These are phyloP conservation scores for Pleurotus sapidus DNA, from an alignment of 768 basidiomycete genomes.

Conservation along the genomic window DNA sequence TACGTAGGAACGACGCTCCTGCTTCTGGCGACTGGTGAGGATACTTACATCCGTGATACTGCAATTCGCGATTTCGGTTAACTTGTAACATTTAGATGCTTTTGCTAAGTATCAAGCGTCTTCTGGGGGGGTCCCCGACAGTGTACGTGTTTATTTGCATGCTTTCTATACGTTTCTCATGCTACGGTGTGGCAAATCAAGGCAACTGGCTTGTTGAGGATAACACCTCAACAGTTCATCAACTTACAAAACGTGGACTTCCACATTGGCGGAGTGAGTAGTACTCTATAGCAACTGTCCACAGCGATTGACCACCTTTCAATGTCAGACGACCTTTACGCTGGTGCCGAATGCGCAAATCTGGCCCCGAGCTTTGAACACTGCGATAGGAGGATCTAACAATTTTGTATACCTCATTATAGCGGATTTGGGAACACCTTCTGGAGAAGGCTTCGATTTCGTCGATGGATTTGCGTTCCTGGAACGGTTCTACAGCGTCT, in stretches of 20 bases:
- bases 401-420: conserved; percentile 54
- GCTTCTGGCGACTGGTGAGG: conserved; percentile 42
- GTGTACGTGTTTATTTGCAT: conserved; percentile 24
- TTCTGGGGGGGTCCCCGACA: conserved; percentile 50
- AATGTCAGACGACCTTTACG: conserved; percentile 43
- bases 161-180: no score
- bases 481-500: conserved; percentile 60
- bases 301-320: not conserved
- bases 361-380: conserved; percentile 63
- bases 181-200: conserved; percentile 17
- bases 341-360: conserved; percentile 66
- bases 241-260: conserved; percentile 52
- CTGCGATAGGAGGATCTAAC: conserved; percentile 49
- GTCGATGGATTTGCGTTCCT: conserved; percentile 60
- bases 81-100: conserved; percentile 31
- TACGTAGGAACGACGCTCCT: conserved; percentile 45
- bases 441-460: conserved; percentile 62
- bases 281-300: not conserved
- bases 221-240: conserved; percentile 46
- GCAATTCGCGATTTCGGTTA: not conserved
- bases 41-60: not conserved
- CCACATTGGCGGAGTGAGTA: conserved; percentile 40
- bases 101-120: conserved; percentile 53
- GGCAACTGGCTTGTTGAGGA: conserved; percentile 52
- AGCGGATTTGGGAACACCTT: conserved; percentile 46